Conservation (phyloP, 1,284 basidiomycete species). For the Puccinia novopanici region DNA sequence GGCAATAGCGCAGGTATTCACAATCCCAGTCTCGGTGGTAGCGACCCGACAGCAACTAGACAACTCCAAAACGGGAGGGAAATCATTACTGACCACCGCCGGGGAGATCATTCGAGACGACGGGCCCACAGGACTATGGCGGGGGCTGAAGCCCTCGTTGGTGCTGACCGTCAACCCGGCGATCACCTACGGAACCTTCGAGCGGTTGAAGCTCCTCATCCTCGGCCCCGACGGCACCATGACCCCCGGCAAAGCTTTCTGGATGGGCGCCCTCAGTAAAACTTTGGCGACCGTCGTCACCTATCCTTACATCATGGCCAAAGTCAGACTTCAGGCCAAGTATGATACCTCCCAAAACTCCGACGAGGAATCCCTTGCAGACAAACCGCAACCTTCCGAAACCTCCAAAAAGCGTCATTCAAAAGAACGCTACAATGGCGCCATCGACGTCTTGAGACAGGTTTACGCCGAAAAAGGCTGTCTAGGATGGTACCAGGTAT, state of each 20-base stretch:
- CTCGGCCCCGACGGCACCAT: slow-evolving; percentile 66
- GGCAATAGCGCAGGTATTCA: too few species aligned
- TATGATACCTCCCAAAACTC: slow-evolving; percentile 24
- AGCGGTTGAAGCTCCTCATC: slow-evolving; percentile 74
- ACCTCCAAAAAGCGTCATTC: slow-evolving; percentile 54
- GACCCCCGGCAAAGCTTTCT: slow-evolving; percentile 77
- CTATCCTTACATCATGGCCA: slow-evolving; percentile 76
- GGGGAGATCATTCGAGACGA: slow-evolving; percentile 88
- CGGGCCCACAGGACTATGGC: slow-evolving; percentile 87
- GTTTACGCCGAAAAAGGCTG: slow-evolving; percentile 70
- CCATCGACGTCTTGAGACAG: slow-evolving; percentile 72
- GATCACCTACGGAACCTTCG: slow-evolving; percentile 95
- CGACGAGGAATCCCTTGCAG: slow-evolving; percentile 51
- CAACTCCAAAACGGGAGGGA: slow-evolving; percentile 65
- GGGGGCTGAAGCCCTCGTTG: slow-evolving; percentile 86
- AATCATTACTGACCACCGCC: slow-evolving; percentile 72
- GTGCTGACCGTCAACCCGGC: slow-evolving; percentile 93
- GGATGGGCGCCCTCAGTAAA: slow-evolving; percentile 90
- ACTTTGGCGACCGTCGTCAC: slow-evolving; percentile 89
- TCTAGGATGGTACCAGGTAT: slow-evolving; percentile 82
- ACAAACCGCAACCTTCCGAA: not conserved
- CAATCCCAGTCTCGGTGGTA: slow-evolving; percentile 95
- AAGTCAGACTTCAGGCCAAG: slow-evolving; percentile 89
- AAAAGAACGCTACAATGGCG: slow-evolving; percentile 66
- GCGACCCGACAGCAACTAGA: slow-evolving; percentile 93